Evolutionary conservation across 495 filamentous ascomycete genomes (phyloP).

Genomic region (Pyrenula aspistea): DNA sequence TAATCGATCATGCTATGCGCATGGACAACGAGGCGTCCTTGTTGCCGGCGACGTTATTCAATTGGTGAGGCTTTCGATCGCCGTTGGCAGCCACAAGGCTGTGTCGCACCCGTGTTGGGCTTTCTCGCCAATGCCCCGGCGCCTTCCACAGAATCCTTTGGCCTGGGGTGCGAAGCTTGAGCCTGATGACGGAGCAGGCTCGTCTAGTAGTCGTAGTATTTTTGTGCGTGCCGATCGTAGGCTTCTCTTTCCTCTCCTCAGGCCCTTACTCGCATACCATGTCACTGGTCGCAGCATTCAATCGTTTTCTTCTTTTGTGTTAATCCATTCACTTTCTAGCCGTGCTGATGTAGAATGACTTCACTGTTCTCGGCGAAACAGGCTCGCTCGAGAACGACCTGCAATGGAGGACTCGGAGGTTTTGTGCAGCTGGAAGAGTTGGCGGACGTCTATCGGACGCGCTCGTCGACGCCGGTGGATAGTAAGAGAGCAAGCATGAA

Average conservation of each 20-base stretch:
- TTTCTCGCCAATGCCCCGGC: not conserved
- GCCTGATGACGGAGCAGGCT: not conserved
- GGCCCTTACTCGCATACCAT: not conserved
- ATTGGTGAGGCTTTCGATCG: not conserved
- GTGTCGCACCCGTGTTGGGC: not conserved
- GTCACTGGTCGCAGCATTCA: not conserved
- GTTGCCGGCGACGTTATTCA: not conserved
- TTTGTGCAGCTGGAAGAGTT: not conserved
- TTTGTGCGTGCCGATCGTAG: too few species aligned
- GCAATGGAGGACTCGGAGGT: not conserved
- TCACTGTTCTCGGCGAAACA: not conserved
- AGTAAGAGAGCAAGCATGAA: not conserved
- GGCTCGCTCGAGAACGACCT: not conserved
- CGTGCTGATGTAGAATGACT: not conserved
- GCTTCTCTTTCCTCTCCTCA: not conserved
- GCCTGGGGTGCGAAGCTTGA: not conserved
- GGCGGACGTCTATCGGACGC: not conserved
- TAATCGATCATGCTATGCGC: not conserved
- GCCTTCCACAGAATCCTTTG: not conserved
- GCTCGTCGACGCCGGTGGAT: not conserved
- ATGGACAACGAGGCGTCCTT: not conserved
- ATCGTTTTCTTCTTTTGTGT: not conserved
- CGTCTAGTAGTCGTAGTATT: too few species aligned
- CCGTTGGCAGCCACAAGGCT: not conserved
- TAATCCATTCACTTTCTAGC: not conserved